These are phyloP conservation scores for Aspergillus novoparasiticus DNA, from an alignment of 2,329 filamentous ascomycete genomes.

Conservation along the genomic window DNA sequence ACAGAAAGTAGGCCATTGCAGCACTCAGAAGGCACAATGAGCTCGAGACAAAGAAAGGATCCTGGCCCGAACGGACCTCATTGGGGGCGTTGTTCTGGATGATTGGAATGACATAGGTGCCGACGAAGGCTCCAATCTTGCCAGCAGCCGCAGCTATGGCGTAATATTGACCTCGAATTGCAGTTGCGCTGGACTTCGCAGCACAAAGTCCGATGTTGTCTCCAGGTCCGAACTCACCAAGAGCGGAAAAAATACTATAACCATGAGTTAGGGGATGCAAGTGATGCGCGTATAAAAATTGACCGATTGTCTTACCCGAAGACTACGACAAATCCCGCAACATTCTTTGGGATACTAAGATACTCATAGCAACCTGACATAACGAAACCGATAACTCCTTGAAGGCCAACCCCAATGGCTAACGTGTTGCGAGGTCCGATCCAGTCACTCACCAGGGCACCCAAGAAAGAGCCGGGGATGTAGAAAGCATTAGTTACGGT, in stretches of 20 bases:
- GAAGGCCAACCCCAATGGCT: conserved; percentile 68
- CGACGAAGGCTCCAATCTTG: conserved; percentile 71
- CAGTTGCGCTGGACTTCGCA: conserved; percentile 84
- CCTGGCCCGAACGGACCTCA: conserved; percentile 67
- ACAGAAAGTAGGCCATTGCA: conserved; percentile 62
- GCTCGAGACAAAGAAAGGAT: conserved; percentile 86
- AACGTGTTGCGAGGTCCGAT: conserved; percentile 78
- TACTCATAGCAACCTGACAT: conserved; percentile 79
- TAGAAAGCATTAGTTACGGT: conserved; percentile 88
- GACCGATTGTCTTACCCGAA: conserved; percentile 57
- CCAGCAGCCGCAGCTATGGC: conserved; percentile 52
- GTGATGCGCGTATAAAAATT: background rate
- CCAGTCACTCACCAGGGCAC: conserved; percentile 75
- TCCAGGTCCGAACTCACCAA: conserved; percentile 82
- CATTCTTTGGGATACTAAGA: conserved; percentile 67
- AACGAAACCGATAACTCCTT: conserved; percentile 81
- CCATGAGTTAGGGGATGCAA: background rate
- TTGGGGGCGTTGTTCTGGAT: conserved; percentile 62
- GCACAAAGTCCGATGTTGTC: conserved; percentile 90
- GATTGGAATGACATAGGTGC: conserved; percentile 78
- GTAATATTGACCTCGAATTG: conserved; percentile 77
- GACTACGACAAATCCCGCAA: conserved; percentile 76
- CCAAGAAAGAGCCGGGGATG: conserved; percentile 77
- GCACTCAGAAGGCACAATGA: conserved; percentile 76
- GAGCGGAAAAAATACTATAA: conserved; percentile 66